phyloP scores from a whole-genome alignment of 140 eudicot species.

The Bidens hawaiensis region DNA sequence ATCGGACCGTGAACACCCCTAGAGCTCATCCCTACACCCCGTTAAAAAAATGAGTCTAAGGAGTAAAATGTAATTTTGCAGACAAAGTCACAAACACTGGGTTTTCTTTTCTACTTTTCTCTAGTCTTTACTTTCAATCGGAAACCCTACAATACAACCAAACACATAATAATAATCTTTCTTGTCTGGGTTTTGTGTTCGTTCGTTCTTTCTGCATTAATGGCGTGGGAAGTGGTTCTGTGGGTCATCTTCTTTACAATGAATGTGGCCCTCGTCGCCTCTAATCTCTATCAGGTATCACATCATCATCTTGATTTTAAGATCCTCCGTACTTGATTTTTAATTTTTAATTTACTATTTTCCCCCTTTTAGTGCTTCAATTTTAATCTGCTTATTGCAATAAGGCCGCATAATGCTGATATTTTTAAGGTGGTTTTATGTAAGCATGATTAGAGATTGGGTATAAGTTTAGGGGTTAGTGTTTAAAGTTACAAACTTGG shows the following conservation, averaged over 20 bases:
- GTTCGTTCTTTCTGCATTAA: slow-evolving; percentile 9
- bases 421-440: no score
- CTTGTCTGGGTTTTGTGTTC: not conserved
- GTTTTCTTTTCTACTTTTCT: not conserved
- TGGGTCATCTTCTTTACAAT: slow-evolving; percentile 55
- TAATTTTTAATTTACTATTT: not conserved
- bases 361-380: no score
- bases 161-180: no score
- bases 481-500: not conserved
- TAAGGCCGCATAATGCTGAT: no score
- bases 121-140: not conserved
- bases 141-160: slow-evolving; percentile 2
- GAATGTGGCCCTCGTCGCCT: slow-evolving; percentile 52
- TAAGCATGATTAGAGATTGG: not conserved
- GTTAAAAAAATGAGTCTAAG: no score
- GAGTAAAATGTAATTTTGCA: no score
- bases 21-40: no score
- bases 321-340: not conserved
- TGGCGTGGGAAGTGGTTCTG: slow-evolving; percentile 61
- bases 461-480: not conserved
- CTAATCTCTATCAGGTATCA: slow-evolving; percentile 65
- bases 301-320: slow-evolving; percentile 2
- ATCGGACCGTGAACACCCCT: no score
- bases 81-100: not conserved
- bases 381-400: not conserved